Base-by-base conservation (phyloP, 306 rosid genomes). In the Cucurbita pepo region DNA sequence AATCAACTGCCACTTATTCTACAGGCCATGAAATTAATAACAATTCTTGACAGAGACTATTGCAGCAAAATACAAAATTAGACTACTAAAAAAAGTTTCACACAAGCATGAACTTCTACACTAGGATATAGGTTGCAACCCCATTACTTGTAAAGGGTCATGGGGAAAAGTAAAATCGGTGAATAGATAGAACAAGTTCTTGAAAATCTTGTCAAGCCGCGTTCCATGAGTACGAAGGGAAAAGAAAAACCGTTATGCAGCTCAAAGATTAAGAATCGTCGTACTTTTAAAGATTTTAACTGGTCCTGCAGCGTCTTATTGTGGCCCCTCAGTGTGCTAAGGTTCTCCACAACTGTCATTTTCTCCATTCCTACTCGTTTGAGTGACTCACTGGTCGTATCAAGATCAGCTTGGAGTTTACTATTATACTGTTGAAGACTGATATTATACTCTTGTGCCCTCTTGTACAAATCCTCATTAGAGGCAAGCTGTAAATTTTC, bases 381-480 rank as follows among this genome's bases (percentile, higher is more conserved):
- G 44, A 83, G 90, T 54, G 94, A 88, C 78, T 90, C 90, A 3
- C 80, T 88, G 58, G 77, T 75, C 52, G 80, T 77, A 79, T 89
- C 90, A 56, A 87, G 89, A 78, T 89, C 92, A 51, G 81, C 86
- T 66, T 90, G 97, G 67, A 94, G 96, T 75, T 88, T 86, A 70
- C 90, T 83, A 19, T 88, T 93, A 75, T 90, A 90, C 79, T 86
- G 93, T 34, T 93, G 98, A 41, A 93, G 81, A 76, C 91, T 87
- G 80, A 88, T 87, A 73, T 94, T 94, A 73, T 88, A 94, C 86
- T 94, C 97, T 72, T 94, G 92, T 7, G 89, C 87, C 65, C 91
- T 85, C 53, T 84, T 88, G 87, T 91, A 86, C 81, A 87, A 75
- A 76, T 89, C 92, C 77, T 91, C 97, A 58, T 81, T 85, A 45